Evolutionary conservation across 257 asterid species (phyloP).

Genomic region (Orobanche coerulescens): DNA sequence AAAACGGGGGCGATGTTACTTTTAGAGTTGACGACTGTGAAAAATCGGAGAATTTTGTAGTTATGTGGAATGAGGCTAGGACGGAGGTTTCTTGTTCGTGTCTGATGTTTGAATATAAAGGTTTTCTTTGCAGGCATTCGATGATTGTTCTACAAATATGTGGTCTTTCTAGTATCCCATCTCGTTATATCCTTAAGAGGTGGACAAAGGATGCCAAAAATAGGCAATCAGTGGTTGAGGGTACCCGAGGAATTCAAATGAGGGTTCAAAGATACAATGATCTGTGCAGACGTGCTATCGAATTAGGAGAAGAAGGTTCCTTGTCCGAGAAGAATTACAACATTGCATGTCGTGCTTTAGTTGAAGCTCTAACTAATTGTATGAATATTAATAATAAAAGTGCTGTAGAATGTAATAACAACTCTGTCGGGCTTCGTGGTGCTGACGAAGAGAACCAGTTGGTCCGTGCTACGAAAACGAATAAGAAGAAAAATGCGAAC

Average conservation of each 20-base stretch:
- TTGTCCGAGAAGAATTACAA: constrained; percentile 60
- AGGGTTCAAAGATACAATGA: constrained; percentile 90
- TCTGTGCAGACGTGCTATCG: constrained; percentile 81
- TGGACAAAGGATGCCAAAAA: constrained; percentile 93
- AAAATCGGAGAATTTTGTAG: constrained; percentile 65
- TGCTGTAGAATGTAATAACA: constrained; percentile 46
- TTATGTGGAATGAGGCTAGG: constrained; percentile 62
- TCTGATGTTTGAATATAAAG: constrained; percentile 81
- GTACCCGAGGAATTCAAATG: constrained; percentile 52
- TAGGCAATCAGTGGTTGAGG: constrained; percentile 39
- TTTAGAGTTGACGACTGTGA: constrained; percentile 89
- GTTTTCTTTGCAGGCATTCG: constrained; percentile 90
- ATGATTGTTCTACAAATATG: constrained; percentile 94
- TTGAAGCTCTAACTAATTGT: constrained; percentile 75
- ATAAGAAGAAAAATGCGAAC: constrained; percentile 53
- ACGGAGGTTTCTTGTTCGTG: constrained; percentile 89
- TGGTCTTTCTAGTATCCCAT: constrained; percentile 84
- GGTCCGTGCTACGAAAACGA: constrained; percentile 39
- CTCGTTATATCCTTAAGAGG: constrained; percentile 73
- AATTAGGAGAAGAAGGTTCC: constrained; percentile 86
- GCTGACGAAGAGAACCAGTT: constrained; percentile 57
- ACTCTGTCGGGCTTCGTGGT: constrained; percentile 45
- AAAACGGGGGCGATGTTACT: constrained; percentile 39
- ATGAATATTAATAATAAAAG: constrained; percentile 67
- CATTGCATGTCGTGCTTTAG: constrained; percentile 70